These are phyloP conservation scores for Cyclotella atomus DNA, from an alignment of 108 stramenopile species.

Conservation along the genomic window DNA sequence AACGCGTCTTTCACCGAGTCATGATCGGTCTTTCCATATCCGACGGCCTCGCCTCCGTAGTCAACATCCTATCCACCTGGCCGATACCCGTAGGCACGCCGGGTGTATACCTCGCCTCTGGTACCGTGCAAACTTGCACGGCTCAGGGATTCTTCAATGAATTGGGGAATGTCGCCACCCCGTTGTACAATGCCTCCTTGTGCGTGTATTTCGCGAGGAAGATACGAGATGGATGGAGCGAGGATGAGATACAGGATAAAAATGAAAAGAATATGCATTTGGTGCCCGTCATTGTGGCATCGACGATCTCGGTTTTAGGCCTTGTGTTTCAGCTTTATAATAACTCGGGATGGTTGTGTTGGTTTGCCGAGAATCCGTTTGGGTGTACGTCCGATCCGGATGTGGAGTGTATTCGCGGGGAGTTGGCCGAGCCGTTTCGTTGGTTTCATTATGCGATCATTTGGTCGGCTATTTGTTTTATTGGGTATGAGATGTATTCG, in stretches of 20 bases:
- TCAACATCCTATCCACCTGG: slow-evolving; percentile 48
- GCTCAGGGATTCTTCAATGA: slow-evolving; percentile 55
- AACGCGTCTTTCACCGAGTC: slow-evolving; percentile 45
- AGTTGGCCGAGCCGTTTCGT: slow-evolving; percentile 33
- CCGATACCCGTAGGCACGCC: slow-evolving; percentile 46
- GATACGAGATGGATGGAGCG: slow-evolving; percentile 34
- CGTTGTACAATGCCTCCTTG: slow-evolving; percentile 44
- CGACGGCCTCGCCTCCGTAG: slow-evolving; percentile 41
- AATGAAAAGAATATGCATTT: slow-evolving; percentile 34
- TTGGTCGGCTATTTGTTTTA: slow-evolving; percentile 42
- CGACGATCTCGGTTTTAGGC: slow-evolving; percentile 35
- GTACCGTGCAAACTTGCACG: slow-evolving; percentile 45
- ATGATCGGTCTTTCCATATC: slow-evolving; percentile 45
- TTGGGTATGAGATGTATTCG: slow-evolving; percentile 38
- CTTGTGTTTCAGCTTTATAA: slow-evolving; percentile 43
- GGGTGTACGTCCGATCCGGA: slow-evolving; percentile 3
- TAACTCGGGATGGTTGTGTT: slow-evolving; percentile 47
- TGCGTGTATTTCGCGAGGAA: slow-evolving; percentile 40
- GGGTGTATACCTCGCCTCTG: slow-evolving; percentile 46
- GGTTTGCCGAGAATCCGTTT: slow-evolving; percentile 36
- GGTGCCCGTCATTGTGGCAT: slow-evolving; percentile 24
- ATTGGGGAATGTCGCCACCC: slow-evolving; percentile 47
- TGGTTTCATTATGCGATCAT: slow-evolving; percentile 44
- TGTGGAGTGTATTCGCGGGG: slow-evolving; percentile 27
- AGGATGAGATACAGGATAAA: slow-evolving; percentile 18